Evolutionary conservation across 1,139 yeast species (phyloP), one percentile per base, ranked within the genome.

Genomic region (Magnusiomyces ingens): DNA sequence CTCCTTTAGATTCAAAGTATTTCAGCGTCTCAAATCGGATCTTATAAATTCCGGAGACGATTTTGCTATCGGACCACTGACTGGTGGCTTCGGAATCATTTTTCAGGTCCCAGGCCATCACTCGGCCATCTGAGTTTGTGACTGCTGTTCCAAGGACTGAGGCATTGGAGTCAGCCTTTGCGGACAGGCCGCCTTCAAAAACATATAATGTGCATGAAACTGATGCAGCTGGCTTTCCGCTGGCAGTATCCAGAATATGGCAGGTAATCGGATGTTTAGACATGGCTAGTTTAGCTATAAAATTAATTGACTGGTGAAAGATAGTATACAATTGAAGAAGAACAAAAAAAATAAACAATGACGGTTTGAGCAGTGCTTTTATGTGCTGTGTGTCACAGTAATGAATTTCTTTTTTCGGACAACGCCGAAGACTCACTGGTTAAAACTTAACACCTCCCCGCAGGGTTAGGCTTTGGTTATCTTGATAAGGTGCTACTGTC

Each of bases 201-300:
- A 26, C 40, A 62, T 64, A 48, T 52, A 69, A 56, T 54, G 65
- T 52, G 62, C 74, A 46, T 75, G 61, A 58, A 17, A 90, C 91
- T 19, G 75, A 76, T 0, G 71, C 65, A 0, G 96, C 96, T 0
- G 97, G 97, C 57, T 73, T 77, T 0, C 97, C 97, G 12, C 75
- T 70, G n/a, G 85, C 81, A 4, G 96, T 89, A 63, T 90, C 96
- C 42, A 90, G 74, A 15, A 90, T 80, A 67, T 90, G 97, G 68
- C 96, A 89, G 6, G 96, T 88, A 50, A 90, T 80, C 47, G 90
- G 90, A 55, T 70, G 71, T 52, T 62, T 35, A 3, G 57, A 49
- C 36, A 49, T 38, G 42, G 38, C 48, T 41, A n/a, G 15, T 10
- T 15, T 48, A 29, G 19, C n/a, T n/a, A 41, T 3, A n/a, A 12